Evolutionary conservation across 495 filamentous ascomycete genomes (phyloP), one percentile per base, ranked within the genome.

Genomic region (Penicillium manginii): DNA sequence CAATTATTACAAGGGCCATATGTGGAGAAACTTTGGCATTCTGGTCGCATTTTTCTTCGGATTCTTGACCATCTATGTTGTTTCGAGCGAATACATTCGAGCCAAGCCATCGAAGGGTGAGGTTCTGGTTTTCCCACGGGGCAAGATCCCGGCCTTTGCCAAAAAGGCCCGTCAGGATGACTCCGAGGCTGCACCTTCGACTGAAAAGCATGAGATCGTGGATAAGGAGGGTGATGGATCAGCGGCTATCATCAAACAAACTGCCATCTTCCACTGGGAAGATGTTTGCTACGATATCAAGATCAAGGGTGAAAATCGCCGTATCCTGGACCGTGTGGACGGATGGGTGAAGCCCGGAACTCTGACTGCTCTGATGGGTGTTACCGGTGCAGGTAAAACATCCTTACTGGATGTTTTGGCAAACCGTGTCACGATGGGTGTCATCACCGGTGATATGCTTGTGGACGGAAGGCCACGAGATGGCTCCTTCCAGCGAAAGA

Each of bases 291-390:
- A 93, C 64, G 90, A 94, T 59, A 88, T 97, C 75, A 91, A 93
- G 73, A 89, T 96, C 67, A 96, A 96, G 73, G 78, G 79, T 9
- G 84, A 90, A 59, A 74, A 79, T 22, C 80, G 91, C n/a, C 81
- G 88, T 23, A 88, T 97, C 59, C 79, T 97, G 33, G 85, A 96
- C 59, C 78, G 92, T 57, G 88, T 96, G 6, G 89, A 92, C 64
- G 92, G 92, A 26, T 96, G 90, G 90, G 90, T 96, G 49, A 92
- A 93, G 66, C 92, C 92, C 26, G 92, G 92, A 53, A 96, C 91
- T 14, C 66, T 96, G 56, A 96, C 92, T 0, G 92, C 92, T n/a
- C 76, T 96, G 7, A 94, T 93, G 90, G 84, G 84, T 18, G 80
- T 81, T 29, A 83, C 82, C 26, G 84, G 84, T 21, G 84, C 84